Conservation (phyloP, 192 early-diverging fungal species). For the Allomyces macrogynus region DNA sequence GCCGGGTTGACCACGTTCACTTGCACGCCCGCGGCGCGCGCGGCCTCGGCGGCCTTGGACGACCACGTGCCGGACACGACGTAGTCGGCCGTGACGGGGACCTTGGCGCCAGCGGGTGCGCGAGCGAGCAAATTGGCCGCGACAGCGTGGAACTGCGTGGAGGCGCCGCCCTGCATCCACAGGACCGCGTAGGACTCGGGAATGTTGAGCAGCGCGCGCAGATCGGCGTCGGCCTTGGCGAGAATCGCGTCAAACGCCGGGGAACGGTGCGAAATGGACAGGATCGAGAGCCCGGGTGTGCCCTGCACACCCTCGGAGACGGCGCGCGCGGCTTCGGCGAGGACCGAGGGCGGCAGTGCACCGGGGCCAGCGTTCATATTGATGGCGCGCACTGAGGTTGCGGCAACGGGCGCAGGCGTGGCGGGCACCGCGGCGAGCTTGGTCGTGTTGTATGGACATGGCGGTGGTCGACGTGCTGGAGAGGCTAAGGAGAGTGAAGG, state of each 20-base stretch:
- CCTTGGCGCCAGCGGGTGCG: slow-evolving; percentile 8
- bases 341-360: slow-evolving; percentile 40
- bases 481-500: no score
- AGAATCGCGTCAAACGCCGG: slow-evolving; percentile 58
- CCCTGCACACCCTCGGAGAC: slow-evolving; percentile 52
- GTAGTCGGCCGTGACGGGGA: slow-evolving; percentile 57
- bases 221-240: slow-evolving; percentile 45
- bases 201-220: slow-evolving; percentile 48
- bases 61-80: slow-evolving; percentile 84
- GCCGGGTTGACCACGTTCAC: slow-evolving; percentile 46
- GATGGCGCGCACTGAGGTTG: neutral
- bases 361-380: neutral
- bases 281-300: slow-evolving; percentile 61
- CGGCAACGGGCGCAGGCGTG: no score
- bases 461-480: no score
- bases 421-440: no score
- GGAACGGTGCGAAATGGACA: slow-evolving; percentile 92
- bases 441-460: no score
- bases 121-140: slow-evolving; percentile 74
- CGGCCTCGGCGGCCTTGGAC: slow-evolving; percentile 65
- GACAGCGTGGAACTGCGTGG: slow-evolving; percentile 73
- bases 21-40: slow-evolving; percentile 49
- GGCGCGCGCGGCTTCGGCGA: slow-evolving; percentile 63
- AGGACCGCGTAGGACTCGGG: slow-evolving; percentile 63
- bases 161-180: slow-evolving; percentile 91